Evolutionary conservation across 495 filamentous ascomycete species (phyloP).

Genomic region (Amniculicola lignicola): DNA sequence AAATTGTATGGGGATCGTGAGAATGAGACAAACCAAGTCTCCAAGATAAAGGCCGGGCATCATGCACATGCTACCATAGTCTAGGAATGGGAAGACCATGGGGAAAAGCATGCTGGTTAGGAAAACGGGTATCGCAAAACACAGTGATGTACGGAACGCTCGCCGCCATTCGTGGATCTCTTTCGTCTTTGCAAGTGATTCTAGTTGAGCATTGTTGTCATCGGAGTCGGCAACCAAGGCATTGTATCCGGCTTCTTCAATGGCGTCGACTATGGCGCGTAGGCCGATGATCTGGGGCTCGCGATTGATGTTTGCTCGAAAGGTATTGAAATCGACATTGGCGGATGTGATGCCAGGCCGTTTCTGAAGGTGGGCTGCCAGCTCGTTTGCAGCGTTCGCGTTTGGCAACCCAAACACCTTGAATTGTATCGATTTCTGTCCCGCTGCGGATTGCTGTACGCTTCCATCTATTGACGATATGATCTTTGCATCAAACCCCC

Average conservation of each 20-base stretch:
- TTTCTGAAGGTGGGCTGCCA: conserved; percentile 66
- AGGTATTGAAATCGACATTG: conserved; percentile 64
- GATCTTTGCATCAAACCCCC: conserved; percentile 86
- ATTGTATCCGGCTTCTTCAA: conserved; percentile 79
- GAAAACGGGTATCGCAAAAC: conserved; percentile 89
- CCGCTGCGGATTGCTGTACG: conserved; percentile 45
- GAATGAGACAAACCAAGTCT: conserved; percentile 72
- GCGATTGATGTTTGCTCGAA: conserved; percentile 67
- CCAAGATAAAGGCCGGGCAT: conserved; percentile 79
- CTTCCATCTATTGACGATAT: conserved; percentile 56
- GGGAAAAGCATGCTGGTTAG: conserved; percentile 85
- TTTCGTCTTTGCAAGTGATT: conserved; percentile 91
- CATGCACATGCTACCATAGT: conserved; percentile 63
- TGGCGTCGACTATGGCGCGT: conserved; percentile 73
- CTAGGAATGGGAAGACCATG: conserved; percentile 49
- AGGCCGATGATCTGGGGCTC: conserved; percentile 69
- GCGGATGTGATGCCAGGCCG: conserved; percentile 70
- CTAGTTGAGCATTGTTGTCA: conserved; percentile 94
- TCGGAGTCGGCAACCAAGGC: conserved; percentile 85
- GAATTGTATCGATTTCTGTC: conserved; percentile 59
- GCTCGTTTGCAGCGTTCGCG: conserved; percentile 61
- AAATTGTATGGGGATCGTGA: conserved; percentile 94
- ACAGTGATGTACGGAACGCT: conserved; percentile 69
- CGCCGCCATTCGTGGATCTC: conserved; percentile 90
- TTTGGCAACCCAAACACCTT: conserved; percentile 80